Percentiles rank a stretch among this genome's conserved stretches.
Conservation (phyloP, 345 rosid species). For the Cardiospermum halicacabum region DNA sequence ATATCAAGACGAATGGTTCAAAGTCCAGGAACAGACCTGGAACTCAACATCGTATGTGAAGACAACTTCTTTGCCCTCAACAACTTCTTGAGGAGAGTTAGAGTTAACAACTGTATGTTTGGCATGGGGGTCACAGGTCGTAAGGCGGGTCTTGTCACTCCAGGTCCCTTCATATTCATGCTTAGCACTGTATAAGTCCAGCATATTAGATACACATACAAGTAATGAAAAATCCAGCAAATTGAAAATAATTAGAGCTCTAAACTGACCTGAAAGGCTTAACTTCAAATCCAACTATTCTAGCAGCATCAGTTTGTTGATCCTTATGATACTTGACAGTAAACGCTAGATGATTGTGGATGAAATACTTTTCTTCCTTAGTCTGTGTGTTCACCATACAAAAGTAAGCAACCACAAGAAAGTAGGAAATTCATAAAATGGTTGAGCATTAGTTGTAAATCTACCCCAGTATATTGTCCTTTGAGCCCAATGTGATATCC, state of each 20-base stretch:
- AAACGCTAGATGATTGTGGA: constrained; percentile 88
- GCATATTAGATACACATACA: neutral
- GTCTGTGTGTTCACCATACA: constrained; percentile 40
- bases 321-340: constrained; percentile 87
- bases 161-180: constrained; percentile 83
- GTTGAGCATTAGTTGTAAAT: constrained; percentile 11
- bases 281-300: constrained; percentile 98
- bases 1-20: neutral
- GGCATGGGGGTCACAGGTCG: constrained; percentile 80
- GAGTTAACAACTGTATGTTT: constrained; percentile 73
- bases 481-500: constrained; percentile 90
- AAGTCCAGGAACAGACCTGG: constrained; percentile 43
- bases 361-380: constrained; percentile 81
- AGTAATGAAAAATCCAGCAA: neutral
- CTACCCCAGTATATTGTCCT: constrained; percentile 90
- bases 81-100: constrained; percentile 87
- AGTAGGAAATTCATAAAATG: neutral
- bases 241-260: neutral
- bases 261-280: constrained; percentile 71
- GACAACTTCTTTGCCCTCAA: constrained; percentile 64
- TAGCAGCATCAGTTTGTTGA: constrained; percentile 61
- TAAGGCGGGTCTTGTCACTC: constrained; percentile 63
- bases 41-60: constrained; percentile 91
- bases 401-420: constrained; percentile 17
- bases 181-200: constrained; percentile 47